These are phyloP conservation scores for Polyporus tsugae DNA, from an alignment of 1,284 basidiomycete genomes.

Conservation along the genomic window DNA sequence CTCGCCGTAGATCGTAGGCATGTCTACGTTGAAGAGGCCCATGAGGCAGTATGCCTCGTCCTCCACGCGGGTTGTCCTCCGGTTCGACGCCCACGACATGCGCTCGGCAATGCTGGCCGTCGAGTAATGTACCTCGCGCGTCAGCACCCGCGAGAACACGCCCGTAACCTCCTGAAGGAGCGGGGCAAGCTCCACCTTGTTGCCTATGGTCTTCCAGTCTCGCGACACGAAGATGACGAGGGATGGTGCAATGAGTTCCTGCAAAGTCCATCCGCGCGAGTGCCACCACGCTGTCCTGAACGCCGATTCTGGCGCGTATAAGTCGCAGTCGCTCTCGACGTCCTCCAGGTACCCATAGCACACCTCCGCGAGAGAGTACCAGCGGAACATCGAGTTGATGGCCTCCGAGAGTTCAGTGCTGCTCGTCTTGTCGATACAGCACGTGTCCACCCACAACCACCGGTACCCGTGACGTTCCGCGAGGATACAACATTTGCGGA, in stretches of 20 bases:
- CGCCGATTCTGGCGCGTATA: slow-evolving; percentile 7
- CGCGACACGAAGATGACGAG: too few species aligned
- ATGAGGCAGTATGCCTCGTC: slow-evolving; percentile 22
- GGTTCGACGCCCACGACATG: too few species aligned
- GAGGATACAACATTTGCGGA: slow-evolving; percentile 3
- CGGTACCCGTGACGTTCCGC: slow-evolving; percentile 8
- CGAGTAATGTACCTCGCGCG: neutral
- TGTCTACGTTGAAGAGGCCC: slow-evolving; percentile 17
- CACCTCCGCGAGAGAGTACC: slow-evolving; percentile 4
- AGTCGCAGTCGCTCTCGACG: slow-evolving; percentile 1
- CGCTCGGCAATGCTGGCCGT: slow-evolving; percentile 11
- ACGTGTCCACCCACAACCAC: slow-evolving; percentile 18
- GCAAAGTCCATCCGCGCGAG: too few species aligned
- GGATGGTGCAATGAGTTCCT: too few species aligned
- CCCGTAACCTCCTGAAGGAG: slow-evolving; percentile 7
- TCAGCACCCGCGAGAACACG: slow-evolving; percentile 2
- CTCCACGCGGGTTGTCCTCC: slow-evolving; percentile 15
- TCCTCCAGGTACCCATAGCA: slow-evolving; percentile 16
- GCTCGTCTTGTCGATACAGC: slow-evolving; percentile 18
- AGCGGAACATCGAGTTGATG: too few species aligned
- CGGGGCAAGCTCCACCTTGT: neutral
- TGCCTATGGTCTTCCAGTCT: too few species aligned
- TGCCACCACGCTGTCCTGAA: neutral
- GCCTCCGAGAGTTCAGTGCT: slow-evolving; percentile 17
- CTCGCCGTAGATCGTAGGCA: slow-evolving; percentile 22